Evolutionary conservation across 2,329 filamentous ascomycete genomes (phyloP).

Genomic region (Ophiostoma pallidulum): DNA sequence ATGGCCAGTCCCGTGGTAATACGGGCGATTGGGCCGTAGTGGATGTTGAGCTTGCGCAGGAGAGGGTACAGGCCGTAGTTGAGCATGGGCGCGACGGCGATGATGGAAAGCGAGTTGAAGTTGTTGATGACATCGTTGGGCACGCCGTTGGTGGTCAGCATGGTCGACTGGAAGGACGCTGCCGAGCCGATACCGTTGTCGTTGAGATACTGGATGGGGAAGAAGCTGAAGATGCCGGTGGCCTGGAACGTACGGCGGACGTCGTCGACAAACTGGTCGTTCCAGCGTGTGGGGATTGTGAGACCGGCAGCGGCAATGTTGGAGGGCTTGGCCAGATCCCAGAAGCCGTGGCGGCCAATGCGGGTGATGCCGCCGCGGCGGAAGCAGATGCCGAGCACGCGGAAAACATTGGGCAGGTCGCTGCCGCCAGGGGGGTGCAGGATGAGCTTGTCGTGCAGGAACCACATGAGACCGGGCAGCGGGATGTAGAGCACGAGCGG

Average conservation of each 20-base stretch:
- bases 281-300: conserved; percentile 44
- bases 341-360: conserved; percentile 42
- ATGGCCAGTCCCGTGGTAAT: conserved; percentile 50
- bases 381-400: conserved; percentile 31
- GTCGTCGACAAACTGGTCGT: conserved; percentile 27
- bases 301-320: conserved; percentile 35
- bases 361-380: conserved; percentile 29
- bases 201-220: conserved; percentile 36
- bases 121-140: conserved; percentile 71
- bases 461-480: conserved; percentile 33
- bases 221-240: conserved; percentile 57
- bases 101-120: conserved; percentile 62
- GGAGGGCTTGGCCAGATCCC: conserved; percentile 61
- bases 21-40: conserved; percentile 66
- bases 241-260: conserved; percentile 58
- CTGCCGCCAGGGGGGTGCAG: conserved; percentile 36
- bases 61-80: conserved; percentile 60
- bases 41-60: conserved; percentile 53
- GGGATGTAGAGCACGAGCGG: conserved; percentile 39
- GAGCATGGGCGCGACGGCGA: conserved; percentile 64
- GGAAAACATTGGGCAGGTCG: conserved; percentile 35
- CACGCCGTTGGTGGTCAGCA: conserved; percentile 49
- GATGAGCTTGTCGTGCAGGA: conserved; percentile 32
- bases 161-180: conserved; percentile 37
- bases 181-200: conserved; percentile 42